phyloP scores from a whole-genome alignment of 2,329 filamentous ascomycete species.

The Ophiostoma pallidulum region DNA sequence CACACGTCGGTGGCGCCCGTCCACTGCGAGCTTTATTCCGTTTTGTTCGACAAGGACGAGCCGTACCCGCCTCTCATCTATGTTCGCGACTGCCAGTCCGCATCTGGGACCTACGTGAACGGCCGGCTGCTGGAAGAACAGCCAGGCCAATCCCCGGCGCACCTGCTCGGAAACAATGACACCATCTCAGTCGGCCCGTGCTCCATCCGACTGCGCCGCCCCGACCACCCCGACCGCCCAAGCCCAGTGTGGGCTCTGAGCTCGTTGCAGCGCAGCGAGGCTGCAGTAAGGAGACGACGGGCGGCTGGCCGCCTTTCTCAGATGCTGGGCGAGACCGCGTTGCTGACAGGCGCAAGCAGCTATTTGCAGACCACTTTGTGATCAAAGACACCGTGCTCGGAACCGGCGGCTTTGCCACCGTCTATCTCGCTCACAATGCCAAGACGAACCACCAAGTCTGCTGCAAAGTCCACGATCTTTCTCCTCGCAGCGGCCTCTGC shows the following conservation, averaged over 20 bases:
- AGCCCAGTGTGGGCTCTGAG: slow-evolving; percentile 15
- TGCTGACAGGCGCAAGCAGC: slow-evolving; percentile 19
- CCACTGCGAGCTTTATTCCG: slow-evolving; percentile 47
- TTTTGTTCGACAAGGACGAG: slow-evolving; percentile 35
- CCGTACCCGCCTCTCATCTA: slow-evolving; percentile 32
- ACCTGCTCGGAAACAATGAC: slow-evolving; percentile 43
- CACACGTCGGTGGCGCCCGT: slow-evolving; percentile 37
- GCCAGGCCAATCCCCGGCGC: slow-evolving; percentile 29
- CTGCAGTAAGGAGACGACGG: slow-evolving; percentile 20
- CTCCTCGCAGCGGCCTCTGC: slow-evolving; percentile 20
- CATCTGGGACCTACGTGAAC: slow-evolving; percentile 46
- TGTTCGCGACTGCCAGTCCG: slow-evolving; percentile 46
- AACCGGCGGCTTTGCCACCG: slow-evolving; percentile 40
- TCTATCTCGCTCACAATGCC: slow-evolving; percentile 45
- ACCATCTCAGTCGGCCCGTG: slow-evolving; percentile 31
- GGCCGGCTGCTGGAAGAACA: slow-evolving; percentile 32
- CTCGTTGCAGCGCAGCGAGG: slow-evolving; percentile 25
- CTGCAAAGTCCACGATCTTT: slow-evolving; percentile 56
- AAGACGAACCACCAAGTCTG: slow-evolving; percentile 50
- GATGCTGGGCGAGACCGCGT: slow-evolving; percentile 1
- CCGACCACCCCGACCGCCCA: too few relatives aligned
- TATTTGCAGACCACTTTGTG: slow-evolving; percentile 37
- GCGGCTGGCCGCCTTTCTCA: not conserved
- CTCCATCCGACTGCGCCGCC: slow-evolving; percentile 27
- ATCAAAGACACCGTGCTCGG: slow-evolving; percentile 44